These are phyloP conservation scores for Skeletonema grethae DNA, from an alignment of 108 stramenopile genomes.

Conservation along the genomic window DNA sequence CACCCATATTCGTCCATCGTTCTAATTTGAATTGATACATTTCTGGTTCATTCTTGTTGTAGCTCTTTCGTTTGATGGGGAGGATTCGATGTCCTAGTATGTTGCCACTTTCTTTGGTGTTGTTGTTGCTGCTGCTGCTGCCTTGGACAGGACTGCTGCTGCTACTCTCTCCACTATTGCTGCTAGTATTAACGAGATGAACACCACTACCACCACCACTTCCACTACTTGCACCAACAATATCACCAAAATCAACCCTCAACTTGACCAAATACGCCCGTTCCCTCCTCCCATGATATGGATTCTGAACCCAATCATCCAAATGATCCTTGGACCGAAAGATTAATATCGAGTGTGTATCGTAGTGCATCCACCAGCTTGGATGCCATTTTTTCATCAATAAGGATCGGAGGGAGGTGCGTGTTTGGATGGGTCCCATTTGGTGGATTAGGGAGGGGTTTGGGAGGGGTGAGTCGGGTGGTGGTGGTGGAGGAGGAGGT, in stretches of 20 bases:
- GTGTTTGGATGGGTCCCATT: conserved; percentile 44
- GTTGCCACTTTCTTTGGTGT: neutral
- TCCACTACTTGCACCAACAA: conserved; percentile 10
- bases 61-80: conserved; percentile 46
- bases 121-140: neutral
- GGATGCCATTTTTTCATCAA: conserved; percentile 57
- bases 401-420: conserved; percentile 47
- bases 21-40: conserved; percentile 60
- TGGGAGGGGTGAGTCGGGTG: conserved; percentile 23
- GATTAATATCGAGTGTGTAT: conserved; percentile 29
- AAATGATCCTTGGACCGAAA: conserved; percentile 45
- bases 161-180: neutral
- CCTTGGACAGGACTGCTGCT: too few relatives aligned
- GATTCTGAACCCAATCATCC: conserved; percentile 57
- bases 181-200: neutral
- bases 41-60: conserved; percentile 40
- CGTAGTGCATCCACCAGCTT: conserved; percentile 46
- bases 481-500: neutral
- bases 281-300: conserved; percentile 47
- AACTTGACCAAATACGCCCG: conserved; percentile 51
- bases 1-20: conserved; percentile 51
- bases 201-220: too few relatives aligned
- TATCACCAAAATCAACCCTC: conserved; percentile 49
- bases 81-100: conserved; percentile 50
- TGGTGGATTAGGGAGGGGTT: conserved; percentile 18